Evolutionary conservation across 129 eudicot genomes (phyloP), one percentile per base, ranked within the genome.

Genomic region (Flaveria bidentis): DNA sequence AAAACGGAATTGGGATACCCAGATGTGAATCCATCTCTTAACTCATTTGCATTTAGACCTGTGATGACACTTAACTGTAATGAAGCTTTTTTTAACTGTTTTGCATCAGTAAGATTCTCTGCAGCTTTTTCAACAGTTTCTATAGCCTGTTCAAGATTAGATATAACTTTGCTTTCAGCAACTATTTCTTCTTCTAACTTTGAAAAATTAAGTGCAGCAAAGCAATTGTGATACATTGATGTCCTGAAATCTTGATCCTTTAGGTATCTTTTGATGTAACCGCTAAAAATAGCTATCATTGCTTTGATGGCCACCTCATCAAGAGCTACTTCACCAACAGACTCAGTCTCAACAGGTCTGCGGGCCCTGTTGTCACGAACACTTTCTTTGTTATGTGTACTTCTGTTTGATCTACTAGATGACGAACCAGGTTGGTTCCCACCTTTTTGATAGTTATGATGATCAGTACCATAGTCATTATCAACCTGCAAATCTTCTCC

Each of bases 41-140:
- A 47, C 81, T 91, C 93, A 75, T 83, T 76, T 49, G 88, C 80
- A 72, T 83, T 88, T 41, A 91, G 39, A 30, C 97, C 97, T 9
- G 97, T 85, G 69, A 91, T 87, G 44, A 91, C 90, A 76, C 97
- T 91, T 51, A 91, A 92, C 83, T 86, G 88, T 74, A 91, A 75
- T 9, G 95, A 85, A 69, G 97, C 97, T 82, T 81, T 91, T 66
- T 86, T 91, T 75, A 91, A 56, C 79, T 85, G 95, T 60, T 81
- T 91, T 6, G 82, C 83, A 72, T 63, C 82, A 23, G 85, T 86
- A 22, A 67, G 75, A 28, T 85, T 86, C 82, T 88, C 90, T 7
- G 86, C 92, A 69, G 95, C 92, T 49, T 83, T 88, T 88, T 91
- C 97, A 50, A 86, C 92, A 20, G 81, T 80, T 78, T 87, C 97